These are phyloP conservation scores for Chrysanthemum seticuspe DNA, from an alignment of 129 eudicot genomes.

Conservation along the genomic window DNA sequence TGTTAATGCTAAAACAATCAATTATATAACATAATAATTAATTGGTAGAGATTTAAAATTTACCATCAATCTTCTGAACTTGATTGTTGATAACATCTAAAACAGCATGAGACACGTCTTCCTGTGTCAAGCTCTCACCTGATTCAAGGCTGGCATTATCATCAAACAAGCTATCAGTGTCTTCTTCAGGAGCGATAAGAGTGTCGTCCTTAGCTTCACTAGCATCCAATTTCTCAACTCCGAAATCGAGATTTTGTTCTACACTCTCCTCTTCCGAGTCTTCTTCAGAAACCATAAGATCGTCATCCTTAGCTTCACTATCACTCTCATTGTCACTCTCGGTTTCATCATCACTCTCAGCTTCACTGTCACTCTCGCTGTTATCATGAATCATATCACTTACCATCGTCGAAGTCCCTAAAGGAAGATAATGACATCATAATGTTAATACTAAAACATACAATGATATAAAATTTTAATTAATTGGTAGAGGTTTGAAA, in stretches of 20 bases:
- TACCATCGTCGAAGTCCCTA: background rate
- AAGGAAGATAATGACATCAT: background rate
- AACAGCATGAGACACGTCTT: background rate
- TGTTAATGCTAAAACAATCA: background rate
- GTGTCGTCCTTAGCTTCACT: too few species aligned
- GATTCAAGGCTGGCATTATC: background rate
- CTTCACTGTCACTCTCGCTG: background rate
- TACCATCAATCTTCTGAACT: conserved; percentile 23
- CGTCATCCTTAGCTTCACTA: too few species aligned
- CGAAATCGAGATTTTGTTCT: too few species aligned
- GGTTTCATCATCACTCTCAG: background rate
- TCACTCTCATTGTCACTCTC: background rate
- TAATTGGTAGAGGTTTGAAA: background rate
- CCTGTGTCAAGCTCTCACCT: background rate
- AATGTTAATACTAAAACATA: background rate
- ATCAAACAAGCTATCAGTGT: background rate
- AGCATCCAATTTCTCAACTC: background rate
- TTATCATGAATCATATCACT: background rate
- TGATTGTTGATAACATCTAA: too few species aligned
- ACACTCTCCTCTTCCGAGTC: too few species aligned
- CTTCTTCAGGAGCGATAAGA: background rate
- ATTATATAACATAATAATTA: background rate
- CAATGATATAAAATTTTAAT: background rate
- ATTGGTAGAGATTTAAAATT: background rate
- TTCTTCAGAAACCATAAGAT: too few species aligned